These are phyloP conservation scores for Mycosarcoma maydis DNA, from an alignment of 1,284 basidiomycete species.

Conservation along the genomic window DNA sequence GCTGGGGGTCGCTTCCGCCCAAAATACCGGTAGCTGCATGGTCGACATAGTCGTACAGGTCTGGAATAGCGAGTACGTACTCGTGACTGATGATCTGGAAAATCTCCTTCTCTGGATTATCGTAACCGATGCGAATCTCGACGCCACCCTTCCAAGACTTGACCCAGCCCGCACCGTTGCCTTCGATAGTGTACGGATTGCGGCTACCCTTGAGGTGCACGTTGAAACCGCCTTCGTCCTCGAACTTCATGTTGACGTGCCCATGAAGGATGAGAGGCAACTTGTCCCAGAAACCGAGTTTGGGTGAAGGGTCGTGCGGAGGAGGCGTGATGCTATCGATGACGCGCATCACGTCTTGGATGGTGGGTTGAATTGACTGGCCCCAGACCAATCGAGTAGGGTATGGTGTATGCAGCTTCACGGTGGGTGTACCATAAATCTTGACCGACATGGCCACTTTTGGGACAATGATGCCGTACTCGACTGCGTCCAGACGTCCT, in stretches of 20 bases:
- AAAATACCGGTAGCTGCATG: constrained; percentile 68
- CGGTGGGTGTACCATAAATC: constrained; percentile 78
- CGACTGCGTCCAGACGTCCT: constrained; percentile 70
- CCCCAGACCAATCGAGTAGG: constrained; percentile 88
- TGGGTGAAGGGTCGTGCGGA: constrained; percentile 84
- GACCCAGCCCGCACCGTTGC: constrained; percentile 87
- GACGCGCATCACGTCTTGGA: constrained; percentile 85
- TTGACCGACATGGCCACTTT: constrained; percentile 97
- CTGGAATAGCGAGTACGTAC: constrained; percentile 63
- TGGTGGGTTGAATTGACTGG: constrained; percentile 84
- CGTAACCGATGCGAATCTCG: constrained; percentile 77
- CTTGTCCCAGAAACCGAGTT: constrained; percentile 95
- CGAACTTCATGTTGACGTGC: constrained; percentile 78
- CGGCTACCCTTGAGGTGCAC: constrained; percentile 77
- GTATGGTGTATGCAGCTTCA: constrained; percentile 75
- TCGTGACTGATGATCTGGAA: constrained; percentile 84
- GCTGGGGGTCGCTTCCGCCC: constrained; percentile 11
- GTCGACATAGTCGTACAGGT: constrained; percentile 70
- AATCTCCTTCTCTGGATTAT: constrained; percentile 80
- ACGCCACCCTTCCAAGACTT: constrained; percentile 85
- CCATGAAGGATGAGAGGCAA: constrained; percentile 77
- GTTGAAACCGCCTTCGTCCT: constrained; percentile 75
- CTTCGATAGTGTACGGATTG: constrained; percentile 80
- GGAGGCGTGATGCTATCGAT: constrained; percentile 83
- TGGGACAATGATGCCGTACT: constrained; percentile 78